Evolutionary conservation across 2,329 filamentous ascomycete genomes (phyloP).

Genomic region (Penicillium sp.): DNA sequence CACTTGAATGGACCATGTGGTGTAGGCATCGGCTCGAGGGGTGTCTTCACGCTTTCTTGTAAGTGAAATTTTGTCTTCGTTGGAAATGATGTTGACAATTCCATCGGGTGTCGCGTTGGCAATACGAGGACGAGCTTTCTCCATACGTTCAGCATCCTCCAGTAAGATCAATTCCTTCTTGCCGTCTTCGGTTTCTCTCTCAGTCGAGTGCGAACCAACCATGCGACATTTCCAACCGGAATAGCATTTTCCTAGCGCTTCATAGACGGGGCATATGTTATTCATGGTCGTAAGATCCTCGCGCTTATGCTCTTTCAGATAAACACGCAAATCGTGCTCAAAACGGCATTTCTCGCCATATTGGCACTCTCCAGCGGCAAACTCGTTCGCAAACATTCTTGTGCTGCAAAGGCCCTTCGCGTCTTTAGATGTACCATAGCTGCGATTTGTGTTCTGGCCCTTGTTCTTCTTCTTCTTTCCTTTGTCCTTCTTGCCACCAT

Average conservation of each 20-base stretch:
- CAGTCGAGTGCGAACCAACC: conserved; percentile 78
- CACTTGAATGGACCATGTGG: conserved; percentile 72
- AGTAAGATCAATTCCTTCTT: conserved; percentile 75
- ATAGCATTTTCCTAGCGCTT: conserved; percentile 70
- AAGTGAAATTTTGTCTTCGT: conserved; percentile 69
- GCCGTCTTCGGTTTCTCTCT: conserved; percentile 74
- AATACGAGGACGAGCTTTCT: conserved; percentile 32
- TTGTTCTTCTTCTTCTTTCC: conserved; percentile 54
- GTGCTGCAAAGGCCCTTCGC: conserved; percentile 74
- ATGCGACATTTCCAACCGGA: conserved; percentile 95
- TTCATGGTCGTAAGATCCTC: conserved; percentile 73
- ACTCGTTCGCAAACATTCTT: conserved; percentile 69
- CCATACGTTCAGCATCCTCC: conserved; percentile 52
- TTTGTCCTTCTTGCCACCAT: conserved; percentile 37
- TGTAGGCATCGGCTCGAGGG: conserved; percentile 71
- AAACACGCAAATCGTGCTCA: conserved; percentile 80
- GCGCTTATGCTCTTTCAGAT: conserved; percentile 77
- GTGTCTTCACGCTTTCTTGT: conserved; percentile 69
- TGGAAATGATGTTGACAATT: conserved; percentile 71
- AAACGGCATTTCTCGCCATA: conserved; percentile 79
- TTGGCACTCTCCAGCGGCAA: conserved; percentile 71
- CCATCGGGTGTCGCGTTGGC: conserved; percentile 52
- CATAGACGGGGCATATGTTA: conserved; percentile 78
- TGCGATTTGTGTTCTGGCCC: conserved; percentile 80
- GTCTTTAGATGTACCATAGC: conserved; percentile 77